These are phyloP conservation scores for Graphium sp. DNA, from an alignment of 2,329 filamentous ascomycete species.

Conservation along the genomic window DNA sequence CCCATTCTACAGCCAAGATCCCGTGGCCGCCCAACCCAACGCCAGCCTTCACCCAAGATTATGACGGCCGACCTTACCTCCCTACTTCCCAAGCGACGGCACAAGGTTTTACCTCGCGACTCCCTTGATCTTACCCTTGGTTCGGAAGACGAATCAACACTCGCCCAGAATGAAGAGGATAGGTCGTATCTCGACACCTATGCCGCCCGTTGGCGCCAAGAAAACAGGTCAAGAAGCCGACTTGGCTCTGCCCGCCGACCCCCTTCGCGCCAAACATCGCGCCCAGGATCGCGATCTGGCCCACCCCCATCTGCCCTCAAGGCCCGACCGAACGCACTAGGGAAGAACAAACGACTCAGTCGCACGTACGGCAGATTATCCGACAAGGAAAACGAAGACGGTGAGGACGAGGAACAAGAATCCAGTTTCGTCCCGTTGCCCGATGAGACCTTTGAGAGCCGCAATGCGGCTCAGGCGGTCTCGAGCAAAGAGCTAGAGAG, in stretches of 20 bases:
- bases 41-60: slow-evolving; percentile 18
- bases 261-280: slow-evolving; percentile 3
- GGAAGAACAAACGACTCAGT: slow-evolving; percentile 10
- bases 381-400: slow-evolving; percentile 15
- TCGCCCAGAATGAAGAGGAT: slow-evolving; percentile 39
- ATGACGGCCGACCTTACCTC: slow-evolving; percentile 37
- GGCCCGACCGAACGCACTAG: slow-evolving; percentile 8
- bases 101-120: slow-evolving; percentile 18
- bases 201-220: slow-evolving; percentile 16
- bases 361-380: slow-evolving; percentile 7
- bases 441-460: slow-evolving; percentile 23
- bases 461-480: slow-evolving; percentile 18
- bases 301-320: slow-evolving; percentile 8
- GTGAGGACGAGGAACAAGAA: too few relatives aligned
- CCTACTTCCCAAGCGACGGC: slow-evolving; percentile 34
- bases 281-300: slow-evolving; percentile 11
- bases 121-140: slow-evolving; percentile 24
- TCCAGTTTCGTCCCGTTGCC: slow-evolving; percentile 23
- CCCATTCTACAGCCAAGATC: slow-evolving; percentile 30
- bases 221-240: slow-evolving; percentile 13
- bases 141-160: slow-evolving; percentile 28
- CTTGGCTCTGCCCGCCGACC: slow-evolving; percentile 10
- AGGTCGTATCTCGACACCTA: slow-evolving; percentile 25
- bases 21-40: slow-evolving; percentile 14
- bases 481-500: slow-evolving; percentile 36